Evolutionary conservation across 108 stramenopile species (phyloP), one percentile per base, ranked within the genome.

Genomic region (Schizochytrium sp.): DNA sequence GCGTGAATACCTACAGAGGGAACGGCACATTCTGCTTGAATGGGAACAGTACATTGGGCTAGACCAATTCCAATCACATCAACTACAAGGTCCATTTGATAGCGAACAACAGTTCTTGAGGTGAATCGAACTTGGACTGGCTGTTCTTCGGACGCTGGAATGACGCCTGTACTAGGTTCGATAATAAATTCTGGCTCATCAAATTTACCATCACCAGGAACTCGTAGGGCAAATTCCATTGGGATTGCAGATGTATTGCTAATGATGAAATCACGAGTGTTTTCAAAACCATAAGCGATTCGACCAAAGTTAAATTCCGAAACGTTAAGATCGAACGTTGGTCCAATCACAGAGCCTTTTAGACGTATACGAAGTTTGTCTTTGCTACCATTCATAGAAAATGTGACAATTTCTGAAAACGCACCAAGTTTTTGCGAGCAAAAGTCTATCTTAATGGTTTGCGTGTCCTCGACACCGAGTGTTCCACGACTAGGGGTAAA

Each of bases 301-400:
- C 88, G 87, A 45, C 94, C 94, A n/a, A 93, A 95, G 87, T 93
- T 92, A 59, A 95, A 45, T 7, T 83, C 88, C 49, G 88, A 73
- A 3, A 89, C 89, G 57, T 94, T 92, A 49, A 94, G 92, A 50
- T 94, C 90, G 45, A 95, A 94, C 15, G 94, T 94, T 12, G 94
- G 94, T 0, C 93, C 94, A 13, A 95, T 72, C 15, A 94, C 91
- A 46, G 61, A 61, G 40, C 93, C 93, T 61, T 93, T 94, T 87
- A 95, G 91, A 55, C 92, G 91, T 41, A 92, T 92, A 2, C 87
- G 57, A 12, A 95, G 58, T 42, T 59, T 88, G 1, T 95, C 93
- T 46, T 93, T 92, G 64, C 89, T 92, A 4, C 94, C 94, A 38
- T 89, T 46, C 56, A 95, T 88, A 64, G 83, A 72, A 58, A 95